Base-by-base conservation (phyloP, 352 stramenopile genomes). In the Phytophthora sp. region DNA sequence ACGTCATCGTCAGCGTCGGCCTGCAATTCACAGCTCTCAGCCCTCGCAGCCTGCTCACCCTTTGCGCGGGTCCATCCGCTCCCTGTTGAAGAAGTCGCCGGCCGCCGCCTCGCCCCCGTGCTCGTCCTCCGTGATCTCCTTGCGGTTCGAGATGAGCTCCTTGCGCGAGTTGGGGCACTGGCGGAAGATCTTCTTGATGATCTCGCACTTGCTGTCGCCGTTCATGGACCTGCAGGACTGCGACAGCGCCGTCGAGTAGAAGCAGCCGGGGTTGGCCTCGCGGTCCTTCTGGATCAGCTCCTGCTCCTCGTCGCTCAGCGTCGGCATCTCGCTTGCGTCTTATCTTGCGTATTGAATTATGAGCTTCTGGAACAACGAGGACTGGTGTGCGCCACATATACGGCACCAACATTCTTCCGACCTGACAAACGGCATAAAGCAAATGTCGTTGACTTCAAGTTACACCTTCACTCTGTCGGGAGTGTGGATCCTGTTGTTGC, bases 161-260 rank as follows among this genome's bases (percentile, higher is more conserved):
- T 91, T 92, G 18, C 63, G 69, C 23, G 87, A 66, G 26, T 84
- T 84, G 6, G 84, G 84, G 44, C 87, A 95, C 42, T 92, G 82
- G 18, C 87, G 82, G 53, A 92, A 95, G 62, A 95, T 95, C 62
- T 93, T 93, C 49, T 90, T 91, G 35, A 92, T 64, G 54, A 87
- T 88, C 54, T 95, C 84, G 56, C 87, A 95, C 68, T 91, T 93
- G 72, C 78, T 92, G 48, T 95, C 87, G 38, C 87, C 84, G 48
- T 95, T 92, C 20, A 92, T 86, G 12, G 79, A 89, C 6, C 81
- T 76, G 39, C 84, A 92, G 23, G 84, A 91, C 56, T 91, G 79
- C 20, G 84, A 93, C 35, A 95, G 48, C 20, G 83, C 74, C 51
- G 86, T 93, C 31, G 84, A 91, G 64, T 95, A 92, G 60, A 91